A percentile compares a stretch with the other conserved stretches of the same genome.
phyloP scores from a whole-genome alignment of 192 early-diverging fungal genomes.

The Backusella liffmaniae region DNA sequence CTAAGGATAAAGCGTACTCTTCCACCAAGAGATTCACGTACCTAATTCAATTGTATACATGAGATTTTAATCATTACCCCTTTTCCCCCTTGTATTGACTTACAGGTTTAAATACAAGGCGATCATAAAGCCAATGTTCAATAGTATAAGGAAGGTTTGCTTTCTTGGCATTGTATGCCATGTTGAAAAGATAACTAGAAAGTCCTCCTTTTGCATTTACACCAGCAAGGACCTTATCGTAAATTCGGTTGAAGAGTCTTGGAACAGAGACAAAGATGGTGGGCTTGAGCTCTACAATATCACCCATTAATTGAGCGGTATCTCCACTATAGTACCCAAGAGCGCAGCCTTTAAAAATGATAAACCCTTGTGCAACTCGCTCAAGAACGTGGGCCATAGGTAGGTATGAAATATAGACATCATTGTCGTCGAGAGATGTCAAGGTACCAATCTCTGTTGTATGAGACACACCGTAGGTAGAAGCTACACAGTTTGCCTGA shows the following conservation, averaged over 20 bases:
- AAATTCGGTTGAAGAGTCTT: slow-evolving; percentile 86
- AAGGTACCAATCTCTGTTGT: slow-evolving; percentile 21
- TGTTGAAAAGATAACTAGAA: slow-evolving; percentile 53
- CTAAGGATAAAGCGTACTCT: slow-evolving; percentile 72
- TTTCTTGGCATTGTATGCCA: slow-evolving; percentile 61
- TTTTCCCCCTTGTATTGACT: slow-evolving; percentile 16
- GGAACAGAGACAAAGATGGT: slow-evolving; percentile 89
- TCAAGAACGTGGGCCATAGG: slow-evolving; percentile 92
- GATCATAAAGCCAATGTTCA: slow-evolving; percentile 73
- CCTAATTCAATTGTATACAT: slow-evolving; percentile 15
- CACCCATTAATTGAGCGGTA: slow-evolving; percentile 69
- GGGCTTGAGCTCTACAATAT: slow-evolving; percentile 77
- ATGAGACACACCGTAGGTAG: slow-evolving; percentile 25
- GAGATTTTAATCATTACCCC: background rate
- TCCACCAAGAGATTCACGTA: slow-evolving; percentile 74
- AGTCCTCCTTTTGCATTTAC: slow-evolving; percentile 67
- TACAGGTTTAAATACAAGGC: slow-evolving; percentile 64
- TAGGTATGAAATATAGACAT: slow-evolving; percentile 80
- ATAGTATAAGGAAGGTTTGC: slow-evolving; percentile 46
- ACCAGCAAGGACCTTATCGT: slow-evolving; percentile 75
- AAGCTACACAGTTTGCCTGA: slow-evolving; percentile 72
- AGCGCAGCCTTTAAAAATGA: slow-evolving; percentile 58
- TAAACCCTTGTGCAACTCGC: slow-evolving; percentile 50
- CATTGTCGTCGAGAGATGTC: slow-evolving; percentile 28
- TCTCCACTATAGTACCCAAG: slow-evolving; percentile 71